Evolutionary conservation across 768 basidiomycete species (phyloP), one percentile per base, ranked within the genome.

Genomic region (Tricholoma bakamatsutake): DNA sequence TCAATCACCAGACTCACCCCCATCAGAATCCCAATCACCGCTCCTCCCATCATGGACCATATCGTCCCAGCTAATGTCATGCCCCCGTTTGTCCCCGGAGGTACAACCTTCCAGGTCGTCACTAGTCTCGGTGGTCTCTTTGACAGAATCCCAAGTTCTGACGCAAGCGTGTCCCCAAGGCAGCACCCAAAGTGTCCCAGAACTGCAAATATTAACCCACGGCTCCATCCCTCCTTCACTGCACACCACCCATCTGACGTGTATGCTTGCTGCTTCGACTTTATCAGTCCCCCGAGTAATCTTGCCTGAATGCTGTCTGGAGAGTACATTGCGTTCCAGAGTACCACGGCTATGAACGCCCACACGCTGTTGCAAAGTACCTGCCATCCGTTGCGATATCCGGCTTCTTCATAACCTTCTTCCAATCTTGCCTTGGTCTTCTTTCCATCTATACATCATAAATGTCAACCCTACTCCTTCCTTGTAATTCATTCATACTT

Each of bases 51-150:
- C 12, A 85, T 69, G 1, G 90, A 92, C 7, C 86, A 85, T 13
- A 82, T 60, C 2, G 90, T 90, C 13, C 95, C 95, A 42, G 82
- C 79, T 2, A 80, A 54, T 5, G 91, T 89, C 56, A 97, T 80
- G 0, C 80, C 95, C 3, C 95, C 95, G 63, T 98, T 97, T 9
- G 95, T 97, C 2, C 95, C 95, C 1, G 87, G 85, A 1, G 93
- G 93, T 0, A 93, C 90, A 1, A 71, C 61, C 60, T 78, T 79
- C 52, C 87, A 69, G 4, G 89, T 93, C 4, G 93, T 95, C 61
- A 97, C 80, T 33, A 96, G 80, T 47, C 84, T 66, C 33, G 95
- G 90, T 3, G 77, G 77, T 12, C 80, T 74, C 35, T 66, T 67
- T 24, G 93, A 88, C 42, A 97, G 76, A 59, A 97, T 93, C 33